phyloP scores from a whole-genome alignment of 2,329 filamentous ascomycete genomes.

The Pseudogymnoascus sp. region DNA sequence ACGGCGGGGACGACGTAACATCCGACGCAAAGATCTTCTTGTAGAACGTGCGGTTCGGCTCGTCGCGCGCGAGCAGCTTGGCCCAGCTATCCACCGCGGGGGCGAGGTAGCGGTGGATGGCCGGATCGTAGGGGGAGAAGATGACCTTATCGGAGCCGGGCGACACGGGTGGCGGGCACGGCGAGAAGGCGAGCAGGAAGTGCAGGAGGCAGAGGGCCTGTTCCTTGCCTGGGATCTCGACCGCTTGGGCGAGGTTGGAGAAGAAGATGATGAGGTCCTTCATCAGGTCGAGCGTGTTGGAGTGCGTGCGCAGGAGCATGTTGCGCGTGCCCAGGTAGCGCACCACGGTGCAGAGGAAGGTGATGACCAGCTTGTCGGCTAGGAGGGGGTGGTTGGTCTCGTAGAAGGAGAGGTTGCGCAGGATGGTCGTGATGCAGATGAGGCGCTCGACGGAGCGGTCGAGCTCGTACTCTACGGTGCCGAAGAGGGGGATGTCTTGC shows the following conservation, averaged over 20 bases:
- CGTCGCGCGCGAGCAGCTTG: slow-evolving; percentile 84
- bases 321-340: slow-evolving; percentile 82
- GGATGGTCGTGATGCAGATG: slow-evolving; percentile 82
- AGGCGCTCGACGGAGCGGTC: slow-evolving; percentile 80
- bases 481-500: slow-evolving; percentile 65
- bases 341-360: slow-evolving; percentile 75
- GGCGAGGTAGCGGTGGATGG: slow-evolving; percentile 77
- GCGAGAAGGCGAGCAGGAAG: slow-evolving; percentile 85
- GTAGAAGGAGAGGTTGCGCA: slow-evolving; percentile 86
- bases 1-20: slow-evolving; percentile 51
- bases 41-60: slow-evolving; percentile 83
- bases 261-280: slow-evolving; percentile 86
- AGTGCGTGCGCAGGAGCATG: slow-evolving; percentile 71
- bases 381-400: slow-evolving; percentile 68
- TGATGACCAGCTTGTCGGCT: slow-evolving; percentile 68
- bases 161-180: slow-evolving; percentile 58
- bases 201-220: slow-evolving; percentile 80
- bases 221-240: slow-evolving; percentile 77
- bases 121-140: slow-evolving; percentile 74
- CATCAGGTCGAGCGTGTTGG: slow-evolving; percentile 91
- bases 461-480: slow-evolving; percentile 68
- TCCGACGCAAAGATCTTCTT: slow-evolving; percentile 73
- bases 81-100: slow-evolving; percentile 84
- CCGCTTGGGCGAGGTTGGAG: slow-evolving; percentile 74
- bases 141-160: slow-evolving; percentile 50